Evolutionary conservation across 2,329 filamentous ascomycete genomes (phyloP).

Genomic region (Trichoderma asperellum): DNA sequence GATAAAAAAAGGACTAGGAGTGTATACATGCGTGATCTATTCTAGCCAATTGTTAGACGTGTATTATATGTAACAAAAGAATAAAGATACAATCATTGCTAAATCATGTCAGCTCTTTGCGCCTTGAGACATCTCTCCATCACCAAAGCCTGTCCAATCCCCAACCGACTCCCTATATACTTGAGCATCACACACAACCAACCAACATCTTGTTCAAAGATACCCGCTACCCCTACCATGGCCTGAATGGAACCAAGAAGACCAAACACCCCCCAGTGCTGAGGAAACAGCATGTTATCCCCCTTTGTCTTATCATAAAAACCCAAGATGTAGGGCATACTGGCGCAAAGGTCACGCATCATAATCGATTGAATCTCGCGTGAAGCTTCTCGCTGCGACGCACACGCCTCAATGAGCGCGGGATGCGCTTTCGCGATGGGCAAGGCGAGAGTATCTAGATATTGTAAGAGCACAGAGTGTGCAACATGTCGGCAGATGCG

Average conservation of each 20-base stretch:
- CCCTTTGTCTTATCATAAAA: background rate
- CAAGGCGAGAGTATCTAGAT: background rate
- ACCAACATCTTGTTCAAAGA: background rate
- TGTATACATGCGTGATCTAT: background rate
- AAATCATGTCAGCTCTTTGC: background rate
- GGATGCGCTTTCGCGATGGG: background rate
- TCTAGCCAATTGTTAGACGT: no score
- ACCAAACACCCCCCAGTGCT: constrained; percentile 14
- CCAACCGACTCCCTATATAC: background rate
- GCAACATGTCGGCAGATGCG: background rate
- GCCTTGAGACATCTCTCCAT: background rate
- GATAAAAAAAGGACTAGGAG: background rate
- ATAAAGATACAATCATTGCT: background rate
- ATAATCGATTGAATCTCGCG: background rate
- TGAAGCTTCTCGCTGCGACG: background rate
- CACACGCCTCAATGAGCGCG: background rate
- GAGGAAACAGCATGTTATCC: background rate
- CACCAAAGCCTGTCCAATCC: constrained; percentile 7
- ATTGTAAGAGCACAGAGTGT: background rate
- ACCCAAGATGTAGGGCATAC: background rate
- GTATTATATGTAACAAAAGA: background rate
- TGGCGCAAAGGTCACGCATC: background rate
- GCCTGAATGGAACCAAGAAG: background rate
- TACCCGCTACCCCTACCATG: background rate
- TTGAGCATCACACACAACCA: constrained; percentile 3